Evolutionary conservation across 768 basidiomycete species (phyloP), one percentile per base, ranked within the genome.

Genomic region (Rubroboletus satanas): DNA sequence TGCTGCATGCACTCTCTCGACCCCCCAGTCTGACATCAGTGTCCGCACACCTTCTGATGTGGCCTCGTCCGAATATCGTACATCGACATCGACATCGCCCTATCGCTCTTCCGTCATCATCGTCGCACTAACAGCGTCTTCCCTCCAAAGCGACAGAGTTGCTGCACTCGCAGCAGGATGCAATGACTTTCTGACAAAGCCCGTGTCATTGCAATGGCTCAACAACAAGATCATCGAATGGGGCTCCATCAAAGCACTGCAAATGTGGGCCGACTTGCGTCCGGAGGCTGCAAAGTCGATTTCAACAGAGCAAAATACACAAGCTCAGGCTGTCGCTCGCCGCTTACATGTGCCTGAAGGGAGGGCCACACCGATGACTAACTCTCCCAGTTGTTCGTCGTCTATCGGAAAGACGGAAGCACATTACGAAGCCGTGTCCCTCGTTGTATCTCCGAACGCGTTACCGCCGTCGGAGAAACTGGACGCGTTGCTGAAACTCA

Each of bases 201-300:
- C 97, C 0, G 96, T 99, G 31, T 93, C 91, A 7, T 77, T 97
- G 29, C 79, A 88, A 43, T 99, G 97, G 97, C 77, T 99, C 49
- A 93, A 98, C 69, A 91, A 87, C 76, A 99, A 99, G 77, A 95
- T 98, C 67, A 91, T 96, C 57, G 97, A 99, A 71, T 99, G 97
- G 97, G 97, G 97, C 0, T 96, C 93, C 4, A 98, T 99, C 74
- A 93, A 93, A 68, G 90, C 90, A 6, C 67, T 93, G 53, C 90
- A 93, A 67, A 93, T 92, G 88, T 93, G 90, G 87, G 91, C 90
- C 11, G 90, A 92, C 66, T 74, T 87, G 54, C 77, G 85, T 41
- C 85, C 88, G 1, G 83, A 88, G 49, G 75, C 71, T 26, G 79
- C 75, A 23, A 77, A 73, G 61, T 74, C 71, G n/a, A 72, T 80